These are phyloP conservation scores for Streptanthus diversifolius DNA, from an alignment of 345 rosid species.

Conservation along the genomic window DNA sequence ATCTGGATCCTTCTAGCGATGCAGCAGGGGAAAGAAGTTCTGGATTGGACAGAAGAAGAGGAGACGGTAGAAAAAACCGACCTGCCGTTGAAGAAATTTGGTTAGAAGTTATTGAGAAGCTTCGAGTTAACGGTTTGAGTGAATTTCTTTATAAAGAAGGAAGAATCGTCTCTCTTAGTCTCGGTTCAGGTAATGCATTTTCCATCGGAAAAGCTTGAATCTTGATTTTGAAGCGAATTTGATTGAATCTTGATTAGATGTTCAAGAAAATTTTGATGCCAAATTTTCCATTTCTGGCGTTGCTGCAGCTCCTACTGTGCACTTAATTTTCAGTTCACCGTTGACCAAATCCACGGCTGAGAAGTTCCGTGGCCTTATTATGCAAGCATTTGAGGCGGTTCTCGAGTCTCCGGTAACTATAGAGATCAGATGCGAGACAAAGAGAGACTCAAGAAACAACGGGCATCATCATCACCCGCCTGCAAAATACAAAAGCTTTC, in stretches of 20 bases:
- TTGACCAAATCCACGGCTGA: constrained; percentile 67
- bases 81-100: constrained; percentile 71
- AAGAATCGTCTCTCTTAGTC: constrained; percentile 68
- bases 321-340: constrained; percentile 73
- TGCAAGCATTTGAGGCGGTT: constrained; percentile 84
- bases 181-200: constrained; percentile 66
- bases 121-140: constrained; percentile 48
- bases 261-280: neutral
- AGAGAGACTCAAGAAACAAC: constrained; percentile 38
- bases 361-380: constrained; percentile 64
- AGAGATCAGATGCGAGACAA: constrained; percentile 72
- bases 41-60: constrained; percentile 48
- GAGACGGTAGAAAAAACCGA: constrained; percentile 42
- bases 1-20: constrained; percentile 42
- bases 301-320: constrained; percentile 88
- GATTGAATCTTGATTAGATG: neutral
- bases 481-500: constrained; percentile 31
- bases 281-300: constrained; percentile 1
- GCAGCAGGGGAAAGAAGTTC: constrained; percentile 38
- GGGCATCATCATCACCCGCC: constrained; percentile 10
- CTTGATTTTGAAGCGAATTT: neutral
- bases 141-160: constrained; percentile 89
- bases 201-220: neutral
- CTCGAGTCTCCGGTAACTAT: constrained; percentile 75
- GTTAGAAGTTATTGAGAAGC: constrained; percentile 74